Evolutionary conservation across 2,329 filamentous ascomycete species (phyloP).

Genomic region (Diaporthe nobilis): DNA sequence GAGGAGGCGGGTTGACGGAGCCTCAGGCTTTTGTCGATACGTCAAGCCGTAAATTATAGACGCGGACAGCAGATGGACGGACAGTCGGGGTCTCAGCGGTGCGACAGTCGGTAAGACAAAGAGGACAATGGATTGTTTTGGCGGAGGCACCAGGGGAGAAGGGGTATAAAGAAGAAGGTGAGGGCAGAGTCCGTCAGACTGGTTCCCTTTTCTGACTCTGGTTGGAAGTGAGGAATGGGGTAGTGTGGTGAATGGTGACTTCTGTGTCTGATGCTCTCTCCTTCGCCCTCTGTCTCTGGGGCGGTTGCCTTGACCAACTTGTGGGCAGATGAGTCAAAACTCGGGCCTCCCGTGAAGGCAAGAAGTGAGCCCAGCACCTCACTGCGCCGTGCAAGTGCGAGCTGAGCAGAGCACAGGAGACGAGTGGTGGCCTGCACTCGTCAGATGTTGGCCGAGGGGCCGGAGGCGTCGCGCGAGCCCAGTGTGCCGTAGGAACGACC

Average conservation of each 20-base stretch:
- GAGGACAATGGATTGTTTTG: conserved; percentile 7
- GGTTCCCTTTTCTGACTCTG: background rate
- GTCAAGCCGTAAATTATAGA: conserved; percentile 1
- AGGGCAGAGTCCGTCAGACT: background rate
- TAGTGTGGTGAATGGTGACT: conserved; percentile 8
- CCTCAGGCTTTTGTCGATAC: background rate
- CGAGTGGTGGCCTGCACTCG: conserved; percentile 7
- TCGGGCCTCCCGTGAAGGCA: background rate
- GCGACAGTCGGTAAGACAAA: background rate
- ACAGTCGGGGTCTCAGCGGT: background rate
- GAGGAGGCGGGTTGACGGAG: background rate
- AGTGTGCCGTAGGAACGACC: background rate
- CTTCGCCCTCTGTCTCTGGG: background rate
- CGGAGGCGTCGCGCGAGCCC: conserved; percentile 10
- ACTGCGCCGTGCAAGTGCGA: background rate
- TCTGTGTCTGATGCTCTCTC: background rate
- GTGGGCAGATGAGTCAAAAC: background rate
- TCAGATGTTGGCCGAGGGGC: conserved; percentile 1
- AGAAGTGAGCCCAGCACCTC: background rate
- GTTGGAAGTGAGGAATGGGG: background rate
- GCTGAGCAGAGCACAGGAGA: background rate
- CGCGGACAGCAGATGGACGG: background rate
- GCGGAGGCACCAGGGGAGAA: background rate
- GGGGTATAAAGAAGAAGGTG: background rate
- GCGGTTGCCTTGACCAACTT: background rate